These are phyloP conservation scores for Turritis glabra DNA, from an alignment of 345 rosid genomes.

Conservation along the genomic window DNA sequence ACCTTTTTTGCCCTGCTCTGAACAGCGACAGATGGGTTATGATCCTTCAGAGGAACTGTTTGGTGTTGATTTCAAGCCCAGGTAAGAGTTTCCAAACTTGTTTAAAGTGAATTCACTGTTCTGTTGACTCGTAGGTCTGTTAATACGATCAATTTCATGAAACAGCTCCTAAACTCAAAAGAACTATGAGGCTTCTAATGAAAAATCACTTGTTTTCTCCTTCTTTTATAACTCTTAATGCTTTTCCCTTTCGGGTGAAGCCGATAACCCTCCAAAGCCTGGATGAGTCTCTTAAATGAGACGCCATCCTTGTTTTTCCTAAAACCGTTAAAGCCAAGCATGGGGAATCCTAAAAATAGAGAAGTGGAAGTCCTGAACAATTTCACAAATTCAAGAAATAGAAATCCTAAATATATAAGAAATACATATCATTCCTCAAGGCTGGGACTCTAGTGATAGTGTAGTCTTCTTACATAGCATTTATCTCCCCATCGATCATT, in stretches of 20 bases:
- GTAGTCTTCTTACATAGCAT: background rate
- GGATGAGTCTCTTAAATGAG: background rate
- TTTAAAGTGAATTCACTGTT: background rate
- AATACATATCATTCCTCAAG: no score
- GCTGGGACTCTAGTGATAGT: background rate
- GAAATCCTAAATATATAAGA: no score
- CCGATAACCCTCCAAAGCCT: no score
- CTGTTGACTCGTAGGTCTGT: no score
- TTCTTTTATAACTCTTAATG: no score
- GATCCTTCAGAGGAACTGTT: conserved; percentile 83
- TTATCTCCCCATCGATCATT: background rate
- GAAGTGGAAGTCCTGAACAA: no score
- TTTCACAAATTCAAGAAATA: no score
- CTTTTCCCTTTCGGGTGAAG: no score
- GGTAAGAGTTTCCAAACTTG: conserved; percentile 34
- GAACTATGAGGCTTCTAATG: background rate
- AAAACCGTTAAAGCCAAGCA: background rate
- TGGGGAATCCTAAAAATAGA: background rate
- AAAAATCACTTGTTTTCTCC: background rate
- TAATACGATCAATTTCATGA: background rate
- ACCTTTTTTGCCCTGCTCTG: conserved; percentile 11
- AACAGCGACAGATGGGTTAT: conserved; percentile 55
- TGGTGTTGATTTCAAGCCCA: conserved; percentile 60
- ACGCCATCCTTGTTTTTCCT: no score
- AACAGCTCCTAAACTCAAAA: background rate